Evolutionary conservation across 2,329 filamentous ascomycete species (phyloP), one percentile per base, ranked within the genome.

Genomic region (Stagonosporopsis tanaceti): DNA sequence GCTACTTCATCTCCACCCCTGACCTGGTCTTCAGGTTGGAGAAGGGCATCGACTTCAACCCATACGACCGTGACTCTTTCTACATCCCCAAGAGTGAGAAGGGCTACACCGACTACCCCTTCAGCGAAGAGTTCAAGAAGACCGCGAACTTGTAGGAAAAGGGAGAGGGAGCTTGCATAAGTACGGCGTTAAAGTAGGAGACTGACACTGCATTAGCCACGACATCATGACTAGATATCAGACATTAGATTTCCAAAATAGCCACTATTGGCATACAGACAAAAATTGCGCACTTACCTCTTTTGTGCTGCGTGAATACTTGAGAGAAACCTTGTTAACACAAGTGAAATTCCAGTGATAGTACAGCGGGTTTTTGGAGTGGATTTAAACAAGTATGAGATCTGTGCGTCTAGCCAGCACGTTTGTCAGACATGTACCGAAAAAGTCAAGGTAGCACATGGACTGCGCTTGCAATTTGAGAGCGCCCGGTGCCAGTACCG

Each of bases 1-100:
- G 81, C 24, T 78, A 77, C 52, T 84, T 81, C 59, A 81, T 83
- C 59, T 75, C 76, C 38, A 84, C 76, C 7, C 82, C 82, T 2
- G 81, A 84, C 64, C 66, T 84, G 17, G 76, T 78, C 4, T 83
- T 76, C 61, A 71, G 80, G 32, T 45, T 84, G 28, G 58, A 76
- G 62, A 68, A 81, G 52, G 77, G 77, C 1, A 72, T 84, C 12
- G 70, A 74, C 22, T 68, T 84, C 35, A 75, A 67, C n/a, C 66
- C 71, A 40, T 84, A 82, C 61, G 69, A 84, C 63, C 70, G 81
- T 6, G 68, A 73, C 32, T 78, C 75, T 0, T 84, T 84, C 58
- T 84, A 84, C 57, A 60, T 58, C 1, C 56, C 67, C 1, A 71
- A 70, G 61, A 69, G 62, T n/a, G 63, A 55, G 42, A 62, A 70